Evolutionary conservation across 108 stramenopile species (phyloP).

Genomic region (Discostella pseudostelligera): DNA sequence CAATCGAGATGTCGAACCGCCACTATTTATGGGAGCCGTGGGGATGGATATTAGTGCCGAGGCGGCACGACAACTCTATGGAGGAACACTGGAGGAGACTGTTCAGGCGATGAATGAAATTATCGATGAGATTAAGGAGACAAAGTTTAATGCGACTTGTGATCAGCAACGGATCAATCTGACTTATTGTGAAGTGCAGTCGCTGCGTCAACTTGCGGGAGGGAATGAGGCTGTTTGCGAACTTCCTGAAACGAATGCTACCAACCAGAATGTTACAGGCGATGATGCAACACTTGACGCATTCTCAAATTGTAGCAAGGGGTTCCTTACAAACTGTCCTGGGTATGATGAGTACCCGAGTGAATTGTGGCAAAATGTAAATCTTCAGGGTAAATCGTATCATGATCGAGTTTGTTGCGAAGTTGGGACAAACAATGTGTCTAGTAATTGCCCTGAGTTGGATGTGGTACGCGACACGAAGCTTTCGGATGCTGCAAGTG

Average conservation of each 20-base stretch:
- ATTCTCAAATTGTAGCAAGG: slow-evolving; percentile 38
- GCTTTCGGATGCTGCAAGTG: slow-evolving; percentile 23
- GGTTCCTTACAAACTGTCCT: slow-evolving; percentile 23
- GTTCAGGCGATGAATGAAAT: slow-evolving; percentile 19
- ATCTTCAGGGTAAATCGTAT: slow-evolving; percentile 13
- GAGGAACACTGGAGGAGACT: slow-evolving; percentile 27
- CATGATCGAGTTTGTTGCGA: slow-evolving; percentile 41
- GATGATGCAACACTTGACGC: slow-evolving; percentile 5
- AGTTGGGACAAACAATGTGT: slow-evolving; percentile 30
- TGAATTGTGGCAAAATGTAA: slow-evolving; percentile 32
- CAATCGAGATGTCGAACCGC: slow-evolving; percentile 42
- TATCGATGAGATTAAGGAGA: slow-evolving; percentile 18
- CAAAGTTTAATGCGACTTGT: slow-evolving; percentile 17
- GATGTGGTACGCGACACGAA: slow-evolving; percentile 16
- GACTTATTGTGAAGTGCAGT: slow-evolving; percentile 33
- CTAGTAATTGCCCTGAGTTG: slow-evolving; percentile 27
- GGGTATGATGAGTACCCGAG: slow-evolving; percentile 41
- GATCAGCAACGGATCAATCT: slow-evolving; percentile 33
- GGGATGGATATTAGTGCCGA: slow-evolving; percentile 45
- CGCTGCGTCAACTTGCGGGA: slow-evolving; percentile 29
- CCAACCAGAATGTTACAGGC: slow-evolving; percentile 7
- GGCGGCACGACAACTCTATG: slow-evolving; percentile 23
- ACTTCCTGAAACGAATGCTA: slow-evolving; percentile 6
- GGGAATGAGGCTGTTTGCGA: slow-evolving; percentile 21
- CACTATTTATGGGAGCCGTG: slow-evolving; percentile 56